Percentiles rank a stretch among this genome's conserved stretches.
Evolutionary conservation across 768 basidiomycete species (phyloP).

Genomic region (Russula sp.): DNA sequence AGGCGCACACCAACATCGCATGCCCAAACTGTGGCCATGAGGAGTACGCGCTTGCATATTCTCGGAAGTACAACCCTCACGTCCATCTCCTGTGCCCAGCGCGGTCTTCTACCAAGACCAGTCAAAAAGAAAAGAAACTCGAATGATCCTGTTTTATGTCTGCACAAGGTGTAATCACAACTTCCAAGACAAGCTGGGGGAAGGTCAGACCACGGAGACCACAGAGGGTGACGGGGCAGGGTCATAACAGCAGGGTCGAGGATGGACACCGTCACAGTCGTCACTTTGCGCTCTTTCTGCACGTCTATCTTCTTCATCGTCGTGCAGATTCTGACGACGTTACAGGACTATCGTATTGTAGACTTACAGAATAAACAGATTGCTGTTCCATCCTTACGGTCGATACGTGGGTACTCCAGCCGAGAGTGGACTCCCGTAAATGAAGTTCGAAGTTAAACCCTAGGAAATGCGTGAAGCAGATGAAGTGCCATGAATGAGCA

Average conservation of each 20-base stretch:
- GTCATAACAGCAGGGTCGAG: neutral
- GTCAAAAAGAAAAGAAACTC: slow-evolving; percentile 91
- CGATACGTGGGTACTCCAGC: too few species aligned
- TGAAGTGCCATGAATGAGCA: neutral
- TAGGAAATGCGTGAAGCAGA: neutral
- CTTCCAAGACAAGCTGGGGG: slow-evolving; percentile 57
- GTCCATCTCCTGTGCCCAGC: slow-evolving; percentile 37
- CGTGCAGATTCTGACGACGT: neutral
- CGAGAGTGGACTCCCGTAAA: neutral
- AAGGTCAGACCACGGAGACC: slow-evolving; percentile 36
- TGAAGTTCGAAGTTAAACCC: neutral
- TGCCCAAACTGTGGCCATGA: slow-evolving; percentile 81
- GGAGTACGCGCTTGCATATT: slow-evolving; percentile 44
- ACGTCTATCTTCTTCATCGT: neutral
- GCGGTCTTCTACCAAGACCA: slow-evolving; percentile 96
- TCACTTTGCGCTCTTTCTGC: neutral
- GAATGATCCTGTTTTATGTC: slow-evolving; percentile 91
- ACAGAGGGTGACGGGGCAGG: slow-evolving; percentile 26
- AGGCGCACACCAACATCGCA: slow-evolving; percentile 79
- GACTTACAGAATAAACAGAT: neutral
- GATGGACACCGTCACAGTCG: neutral
- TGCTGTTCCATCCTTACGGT: neutral
- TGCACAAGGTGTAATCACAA: slow-evolving; percentile 76
- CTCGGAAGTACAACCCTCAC: neutral
- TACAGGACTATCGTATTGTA: slow-evolving; percentile 2